phyloP scores from a whole-genome alignment of 805 yeast species.

The Metschnikowia anglica region DNA sequence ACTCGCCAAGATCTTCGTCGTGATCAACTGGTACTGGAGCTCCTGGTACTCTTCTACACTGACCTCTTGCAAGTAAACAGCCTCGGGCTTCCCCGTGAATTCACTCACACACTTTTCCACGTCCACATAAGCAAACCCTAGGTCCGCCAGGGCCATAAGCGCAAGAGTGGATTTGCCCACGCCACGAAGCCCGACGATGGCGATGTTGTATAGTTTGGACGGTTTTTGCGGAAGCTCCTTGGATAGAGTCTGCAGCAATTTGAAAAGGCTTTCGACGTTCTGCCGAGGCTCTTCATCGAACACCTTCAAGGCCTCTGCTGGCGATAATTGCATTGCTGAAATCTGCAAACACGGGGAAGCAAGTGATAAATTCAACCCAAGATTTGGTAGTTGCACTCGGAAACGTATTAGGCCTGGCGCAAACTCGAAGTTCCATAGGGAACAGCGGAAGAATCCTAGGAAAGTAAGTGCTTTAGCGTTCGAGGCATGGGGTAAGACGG shows the following conservation, averaged over 20 bases:
- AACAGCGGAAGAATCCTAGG: no score
- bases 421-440: no score
- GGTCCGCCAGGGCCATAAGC: conserved; percentile 21
- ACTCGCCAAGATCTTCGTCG: background rate
- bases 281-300: background rate
- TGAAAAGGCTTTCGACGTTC: background rate
- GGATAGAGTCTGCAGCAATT: background rate
- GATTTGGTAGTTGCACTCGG: no score
- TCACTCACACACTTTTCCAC: conserved; percentile 18
- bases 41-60: conserved; percentile 3
- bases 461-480: no score
- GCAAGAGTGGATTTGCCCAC: conserved; percentile 23
- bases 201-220: conserved; percentile 2
- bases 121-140: conserved; percentile 17
- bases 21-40: background rate
- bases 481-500: no score
- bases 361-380: no score
- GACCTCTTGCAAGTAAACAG: conserved; percentile 10
- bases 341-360: no score
- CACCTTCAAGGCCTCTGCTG: background rate
- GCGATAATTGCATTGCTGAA: no score
- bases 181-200: conserved; percentile 21
- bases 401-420: no score
- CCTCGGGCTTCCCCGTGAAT: conserved; percentile 16
- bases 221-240: background rate